Conservation (phyloP, 108 stramenopile species). For the Hondaea fermentalgiana region DNA sequence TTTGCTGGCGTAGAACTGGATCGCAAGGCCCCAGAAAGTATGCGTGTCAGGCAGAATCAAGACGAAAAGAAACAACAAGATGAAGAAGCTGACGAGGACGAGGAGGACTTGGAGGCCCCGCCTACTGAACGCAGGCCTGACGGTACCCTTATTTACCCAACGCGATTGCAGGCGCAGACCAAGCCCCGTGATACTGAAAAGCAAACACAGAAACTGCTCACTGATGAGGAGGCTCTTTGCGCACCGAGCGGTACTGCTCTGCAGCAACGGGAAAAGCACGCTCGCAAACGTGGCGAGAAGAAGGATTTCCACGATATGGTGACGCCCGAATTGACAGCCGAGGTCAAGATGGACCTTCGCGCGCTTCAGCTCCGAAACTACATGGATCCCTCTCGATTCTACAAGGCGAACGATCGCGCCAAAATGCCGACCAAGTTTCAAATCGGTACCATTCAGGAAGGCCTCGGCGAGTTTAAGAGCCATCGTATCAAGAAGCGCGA, state of each 20-base stretch:
- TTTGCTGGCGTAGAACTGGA: no score
- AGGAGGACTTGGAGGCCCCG: no score
- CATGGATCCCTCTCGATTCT: not conserved
- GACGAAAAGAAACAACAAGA: no score
- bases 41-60: no score
- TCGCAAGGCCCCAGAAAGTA: no score
- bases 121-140: no score
- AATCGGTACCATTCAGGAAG: not conserved
- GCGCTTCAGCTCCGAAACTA: slow-evolving; percentile 5
- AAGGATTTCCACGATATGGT: not conserved
- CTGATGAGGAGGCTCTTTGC: not conserved
- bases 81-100: no score
- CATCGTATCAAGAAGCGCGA: not conserved
- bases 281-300: not conserved
- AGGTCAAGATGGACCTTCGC: not conserved
- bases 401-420: not conserved
- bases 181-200: not conserved
- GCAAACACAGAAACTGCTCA: not conserved
- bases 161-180: not conserved
- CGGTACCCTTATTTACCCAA: not conserved
- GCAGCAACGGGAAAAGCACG: not conserved
- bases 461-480: not conserved
- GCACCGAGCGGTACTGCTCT: not conserved
- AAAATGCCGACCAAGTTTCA: not conserved
- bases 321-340: not conserved